Conservation (phyloP, 352 stramenopile genomes). For the Globisporangium lucens region DNA sequence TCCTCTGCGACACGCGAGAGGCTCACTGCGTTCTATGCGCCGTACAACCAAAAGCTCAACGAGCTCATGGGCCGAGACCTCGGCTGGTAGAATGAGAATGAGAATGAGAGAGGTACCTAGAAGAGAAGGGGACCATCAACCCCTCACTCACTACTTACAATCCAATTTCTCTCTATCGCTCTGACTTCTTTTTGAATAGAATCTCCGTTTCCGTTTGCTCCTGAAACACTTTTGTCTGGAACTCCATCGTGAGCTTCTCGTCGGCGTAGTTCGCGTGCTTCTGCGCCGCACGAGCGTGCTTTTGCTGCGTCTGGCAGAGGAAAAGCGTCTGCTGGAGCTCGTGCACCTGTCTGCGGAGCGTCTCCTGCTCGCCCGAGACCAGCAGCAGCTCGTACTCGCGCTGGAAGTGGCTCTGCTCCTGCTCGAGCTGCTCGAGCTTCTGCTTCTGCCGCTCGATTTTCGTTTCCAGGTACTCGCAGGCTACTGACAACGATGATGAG, state of each 20-base stretch:
- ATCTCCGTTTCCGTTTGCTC: slow-evolving; percentile 68
- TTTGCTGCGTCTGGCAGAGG: slow-evolving; percentile 51
- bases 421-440: slow-evolving; percentile 40
- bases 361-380: slow-evolving; percentile 40
- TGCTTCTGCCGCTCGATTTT: slow-evolving; percentile 46
- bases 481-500: slow-evolving; percentile 20
- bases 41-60: slow-evolving; percentile 82
- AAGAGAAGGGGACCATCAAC: neutral
- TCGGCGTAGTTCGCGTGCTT: slow-evolving; percentile 28
- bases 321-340: slow-evolving; percentile 73
- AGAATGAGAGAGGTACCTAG: slow-evolving; percentile 8
- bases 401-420: slow-evolving; percentile 24
- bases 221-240: slow-evolving; percentile 38
- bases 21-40: slow-evolving; percentile 73
- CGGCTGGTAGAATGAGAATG: slow-evolving; percentile 36
- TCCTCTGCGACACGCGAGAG: slow-evolving; percentile 44
- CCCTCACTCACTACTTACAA: neutral
- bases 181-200: slow-evolving; percentile 43
- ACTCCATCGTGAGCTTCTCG: slow-evolving; percentile 29
- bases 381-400: slow-evolving; percentile 42
- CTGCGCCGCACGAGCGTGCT: slow-evolving; percentile 43
- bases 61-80: slow-evolving; percentile 57
- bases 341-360: slow-evolving; percentile 45
- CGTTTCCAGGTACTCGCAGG: slow-evolving; percentile 41
- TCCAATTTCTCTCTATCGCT: neutral